Conservation (phyloP, 2,329 filamentous ascomycete species). For the Scytalidium lignicola region DNA sequence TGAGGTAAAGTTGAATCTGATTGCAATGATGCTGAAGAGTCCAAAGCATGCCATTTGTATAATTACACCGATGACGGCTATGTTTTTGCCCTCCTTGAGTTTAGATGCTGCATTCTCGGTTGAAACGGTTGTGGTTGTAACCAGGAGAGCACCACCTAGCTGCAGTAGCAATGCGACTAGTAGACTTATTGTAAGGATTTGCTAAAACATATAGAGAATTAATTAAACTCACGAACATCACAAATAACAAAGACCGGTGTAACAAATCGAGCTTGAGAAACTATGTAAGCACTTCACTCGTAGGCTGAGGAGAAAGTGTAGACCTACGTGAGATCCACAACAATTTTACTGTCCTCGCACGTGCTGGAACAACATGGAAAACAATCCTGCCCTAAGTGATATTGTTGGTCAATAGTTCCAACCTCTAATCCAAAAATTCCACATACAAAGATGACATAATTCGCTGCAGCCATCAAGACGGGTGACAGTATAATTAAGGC, state of each 20-base stretch:
- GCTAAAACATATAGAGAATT: background rate
- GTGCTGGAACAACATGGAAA: slow-evolving; percentile 24
- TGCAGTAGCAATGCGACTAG: slow-evolving; percentile 21
- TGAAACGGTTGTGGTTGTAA: slow-evolving; percentile 31
- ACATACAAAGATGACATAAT: slow-evolving; percentile 26
- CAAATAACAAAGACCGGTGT: slow-evolving; percentile 23
- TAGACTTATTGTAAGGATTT: background rate
- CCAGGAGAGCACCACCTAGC: slow-evolving; percentile 27
- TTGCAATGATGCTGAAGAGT: slow-evolving; percentile 39
- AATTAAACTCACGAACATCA: slow-evolving; percentile 16
- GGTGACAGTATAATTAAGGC: slow-evolving; percentile 26
- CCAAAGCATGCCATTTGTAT: slow-evolving; percentile 41
- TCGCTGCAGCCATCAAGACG: slow-evolving; percentile 27
- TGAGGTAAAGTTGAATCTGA: slow-evolving; percentile 42
- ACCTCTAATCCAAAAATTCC: background rate
- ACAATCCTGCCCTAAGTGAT: slow-evolving; percentile 21
- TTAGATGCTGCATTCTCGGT: slow-evolving; percentile 26
- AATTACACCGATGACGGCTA: slow-evolving; percentile 36
- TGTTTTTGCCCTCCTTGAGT: slow-evolving; percentile 30
- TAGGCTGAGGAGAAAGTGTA: background rate
- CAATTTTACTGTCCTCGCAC: slow-evolving; percentile 10
- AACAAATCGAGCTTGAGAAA: slow-evolving; percentile 13
- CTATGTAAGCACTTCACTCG: background rate
- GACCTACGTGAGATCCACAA: slow-evolving; percentile 18
- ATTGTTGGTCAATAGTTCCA: background rate